Evolutionary conservation across 192 early-diverging fungal species (phyloP).

Genomic region (Entomortierella beljakovae): DNA sequence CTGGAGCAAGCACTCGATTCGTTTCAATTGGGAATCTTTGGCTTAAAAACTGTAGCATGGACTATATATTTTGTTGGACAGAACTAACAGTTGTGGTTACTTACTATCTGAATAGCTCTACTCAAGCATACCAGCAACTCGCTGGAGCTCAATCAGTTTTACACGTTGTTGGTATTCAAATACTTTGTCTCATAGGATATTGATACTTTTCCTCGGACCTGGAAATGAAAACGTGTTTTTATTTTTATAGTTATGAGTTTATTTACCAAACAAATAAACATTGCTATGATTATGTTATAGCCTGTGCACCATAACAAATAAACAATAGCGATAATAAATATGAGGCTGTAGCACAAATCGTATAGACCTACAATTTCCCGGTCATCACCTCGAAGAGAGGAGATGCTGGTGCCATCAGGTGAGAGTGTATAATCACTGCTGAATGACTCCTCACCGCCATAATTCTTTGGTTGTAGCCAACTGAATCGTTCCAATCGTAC

Average conservation of each 20-base stretch:
- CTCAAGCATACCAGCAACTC: too few relatives aligned
- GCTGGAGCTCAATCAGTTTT: slow-evolving; percentile 27
- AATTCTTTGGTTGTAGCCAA: slow-evolving; percentile 45
- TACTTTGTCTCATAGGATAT: slow-evolving; percentile 45
- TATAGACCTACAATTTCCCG: slow-evolving; percentile 42
- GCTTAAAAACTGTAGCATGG: too few relatives aligned
- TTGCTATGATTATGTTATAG: too few relatives aligned
- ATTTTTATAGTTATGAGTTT: too few relatives aligned
- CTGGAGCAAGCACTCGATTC: too few relatives aligned
- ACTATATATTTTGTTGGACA: too few relatives aligned
- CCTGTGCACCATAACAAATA: too few relatives aligned
- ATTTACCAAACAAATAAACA: too few relatives aligned
- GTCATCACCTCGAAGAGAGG: slow-evolving; percentile 47
- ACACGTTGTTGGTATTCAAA: slow-evolving; percentile 46
- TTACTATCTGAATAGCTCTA: background rate
- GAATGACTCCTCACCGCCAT: slow-evolving; percentile 28
- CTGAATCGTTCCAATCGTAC: slow-evolving; percentile 29
- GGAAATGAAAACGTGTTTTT: background rate
- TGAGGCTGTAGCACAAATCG: background rate
- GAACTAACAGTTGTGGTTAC: too few relatives aligned
- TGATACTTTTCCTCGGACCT: slow-evolving; percentile 46
- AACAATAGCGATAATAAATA: background rate
- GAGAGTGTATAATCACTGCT: slow-evolving; percentile 36
- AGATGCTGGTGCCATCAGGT: slow-evolving; percentile 38
- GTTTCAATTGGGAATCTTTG: too few relatives aligned